Evolutionary conservation across 176 grass and related monocot genomes (phyloP), one percentile per base, ranked within the genome.

Genomic region (Aegilops sharonensis): DNA sequence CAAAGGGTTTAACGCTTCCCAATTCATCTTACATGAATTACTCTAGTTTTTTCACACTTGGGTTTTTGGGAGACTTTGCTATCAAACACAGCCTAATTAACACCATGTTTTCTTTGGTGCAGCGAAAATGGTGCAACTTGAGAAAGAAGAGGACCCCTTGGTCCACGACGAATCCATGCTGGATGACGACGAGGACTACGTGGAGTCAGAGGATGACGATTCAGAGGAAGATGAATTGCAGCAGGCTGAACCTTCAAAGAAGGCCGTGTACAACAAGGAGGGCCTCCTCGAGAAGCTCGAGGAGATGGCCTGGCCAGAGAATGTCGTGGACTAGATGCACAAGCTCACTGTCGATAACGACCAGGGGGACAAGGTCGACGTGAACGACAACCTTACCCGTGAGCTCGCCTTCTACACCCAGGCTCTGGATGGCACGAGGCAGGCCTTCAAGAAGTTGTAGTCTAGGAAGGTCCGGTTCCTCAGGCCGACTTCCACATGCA

Each of bases 331-430:
- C 70, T 98, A 90, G 96, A 91, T 61, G 56, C 93, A 98, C 67
- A 95, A 95, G 75, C 92, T 98, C 43, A 85, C 88, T 8, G 54
- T 95, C 52, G 85, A 91, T 12, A 88, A 91, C 66, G 90, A 77
- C 40, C 92, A 86, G 30, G 88, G 74, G 1, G 90, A 87, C 7
- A 92, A 95, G 20, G 40, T 98, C 56, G 88, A 98, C 74, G 93
- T 91, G 25, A 92, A 98, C 5, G 96, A 98, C 24, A 92, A 98
- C 63, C 93, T 98, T 64, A 85, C 90, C 23, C 89, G 93, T 2
- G 93, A 98, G 77, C 87, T 95, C 77, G 93, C 86, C 0, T 95
- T 98, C 78, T 98, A 94, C 90, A 95, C 91, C 4, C 96, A 98
- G 87, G 93, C 93, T 27, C 81, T 98, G 14, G 84, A 92, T 81